phyloP scores from a whole-genome alignment of 495 filamentous ascomycete genomes.

The Rhizodiscina lignyota region DNA sequence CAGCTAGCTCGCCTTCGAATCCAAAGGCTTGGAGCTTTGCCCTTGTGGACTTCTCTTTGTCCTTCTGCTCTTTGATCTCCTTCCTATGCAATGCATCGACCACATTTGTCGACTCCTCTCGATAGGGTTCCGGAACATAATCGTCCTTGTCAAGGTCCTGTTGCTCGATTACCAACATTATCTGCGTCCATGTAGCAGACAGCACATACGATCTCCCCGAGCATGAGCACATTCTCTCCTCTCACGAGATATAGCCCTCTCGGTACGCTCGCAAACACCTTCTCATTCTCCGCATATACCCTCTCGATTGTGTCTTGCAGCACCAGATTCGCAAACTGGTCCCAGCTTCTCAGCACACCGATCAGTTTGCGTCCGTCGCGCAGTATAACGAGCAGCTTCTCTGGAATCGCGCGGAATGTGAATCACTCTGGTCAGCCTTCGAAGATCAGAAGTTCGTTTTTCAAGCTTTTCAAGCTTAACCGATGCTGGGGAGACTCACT shows the following conservation, averaged over 20 bases:
- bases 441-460: background rate
- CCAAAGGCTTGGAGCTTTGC: constrained; percentile 56
- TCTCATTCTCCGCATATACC: constrained; percentile 45
- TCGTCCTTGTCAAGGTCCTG: constrained; percentile 90
- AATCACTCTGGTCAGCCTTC: constrained; percentile 5
- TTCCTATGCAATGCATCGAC: constrained; percentile 59
- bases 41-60: constrained; percentile 48
- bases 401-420: constrained; percentile 28
- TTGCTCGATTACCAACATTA: constrained; percentile 2
- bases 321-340: constrained; percentile 97
- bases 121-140: constrained; percentile 54
- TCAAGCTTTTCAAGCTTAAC: background rate
- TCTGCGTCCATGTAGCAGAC: background rate
- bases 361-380: constrained; percentile 88
- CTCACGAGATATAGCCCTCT: constrained; percentile 78
- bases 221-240: constrained; percentile 80
- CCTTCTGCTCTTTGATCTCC: constrained; percentile 49
- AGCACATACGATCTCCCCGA: constrained; percentile 69
- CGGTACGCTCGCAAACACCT: constrained; percentile 62
- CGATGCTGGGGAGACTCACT: constrained; percentile 54
- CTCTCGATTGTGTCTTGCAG: constrained; percentile 83
- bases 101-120: constrained; percentile 46
- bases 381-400: constrained; percentile 81
- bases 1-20: constrained; percentile 31
- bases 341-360: constrained; percentile 88